phyloP scores from a whole-genome alignment of 2,329 filamentous ascomycete genomes.

The Verticillium nonalfalfae region DNA sequence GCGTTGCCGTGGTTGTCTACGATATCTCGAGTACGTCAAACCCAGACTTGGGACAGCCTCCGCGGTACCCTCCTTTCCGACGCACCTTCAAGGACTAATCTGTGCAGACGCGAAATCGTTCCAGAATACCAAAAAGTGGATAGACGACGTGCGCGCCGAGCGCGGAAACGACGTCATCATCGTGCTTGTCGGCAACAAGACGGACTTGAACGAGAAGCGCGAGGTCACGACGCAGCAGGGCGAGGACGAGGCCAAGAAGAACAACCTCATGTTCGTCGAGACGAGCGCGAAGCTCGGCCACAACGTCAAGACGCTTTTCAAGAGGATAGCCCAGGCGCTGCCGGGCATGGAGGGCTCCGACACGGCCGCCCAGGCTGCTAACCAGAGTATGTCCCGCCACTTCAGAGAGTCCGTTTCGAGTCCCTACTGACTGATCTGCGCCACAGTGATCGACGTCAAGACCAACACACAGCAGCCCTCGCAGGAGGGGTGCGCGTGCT shows the following conservation, averaged over 20 bases:
- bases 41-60: too few relatives aligned
- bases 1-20: slow-evolving; percentile 96
- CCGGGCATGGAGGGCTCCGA: slow-evolving; percentile 95
- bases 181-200: slow-evolving; percentile 98
- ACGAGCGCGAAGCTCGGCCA: slow-evolving; percentile 96
- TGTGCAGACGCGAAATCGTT: slow-evolving; percentile 80
- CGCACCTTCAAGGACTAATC: neutral
- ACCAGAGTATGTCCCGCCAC: slow-evolving; percentile 61
- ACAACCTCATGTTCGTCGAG: slow-evolving; percentile 98
- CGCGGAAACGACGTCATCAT: slow-evolving; percentile 98
- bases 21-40: slow-evolving; percentile 75
- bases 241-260: slow-evolving; percentile 96
- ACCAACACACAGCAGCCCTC: slow-evolving; percentile 64
- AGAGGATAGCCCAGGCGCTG: slow-evolving; percentile 94
- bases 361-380: slow-evolving; percentile 63
- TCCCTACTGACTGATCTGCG: slow-evolving; percentile 16
- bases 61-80: neutral
- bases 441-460: slow-evolving; percentile 84
- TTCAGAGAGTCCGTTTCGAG: neutral
- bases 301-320: slow-evolving; percentile 96
- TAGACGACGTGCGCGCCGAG: slow-evolving; percentile 95
- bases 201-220: slow-evolving; percentile 94
- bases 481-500: slow-evolving; percentile 71
- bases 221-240: slow-evolving; percentile 95
- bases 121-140: slow-evolving; percentile 99